These are phyloP conservation scores for Saturnispora gosingensis DNA, from an alignment of 805 yeast genomes.

Conservation along the genomic window DNA sequence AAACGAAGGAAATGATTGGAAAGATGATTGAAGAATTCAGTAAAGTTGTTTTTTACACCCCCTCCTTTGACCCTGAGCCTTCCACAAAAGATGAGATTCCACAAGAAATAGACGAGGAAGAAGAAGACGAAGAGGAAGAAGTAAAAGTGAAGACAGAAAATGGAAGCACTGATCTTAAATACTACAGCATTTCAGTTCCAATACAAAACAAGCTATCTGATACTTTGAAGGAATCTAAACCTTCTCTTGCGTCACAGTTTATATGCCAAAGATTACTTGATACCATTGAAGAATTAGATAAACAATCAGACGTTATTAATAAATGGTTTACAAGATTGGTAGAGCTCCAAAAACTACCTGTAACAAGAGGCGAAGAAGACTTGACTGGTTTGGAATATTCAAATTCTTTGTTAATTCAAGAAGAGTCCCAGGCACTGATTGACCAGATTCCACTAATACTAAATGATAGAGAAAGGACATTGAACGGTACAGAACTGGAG, in stretches of 20 bases:
- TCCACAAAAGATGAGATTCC: background rate
- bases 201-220: background rate
- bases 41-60: constrained; percentile 5
- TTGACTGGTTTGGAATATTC: constrained; percentile 70
- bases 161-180: background rate
- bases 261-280: constrained; percentile 22
- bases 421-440: constrained; percentile 49
- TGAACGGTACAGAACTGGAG: constrained; percentile 24
- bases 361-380: constrained; percentile 24
- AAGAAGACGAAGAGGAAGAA: constrained; percentile 2
- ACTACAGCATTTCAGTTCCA: constrained; percentile 8
- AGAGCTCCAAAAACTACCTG: constrained; percentile 37
- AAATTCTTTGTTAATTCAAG: constrained; percentile 66
- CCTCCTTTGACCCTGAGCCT: background rate
- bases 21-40: constrained; percentile 19
- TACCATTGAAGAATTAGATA: constrained; percentile 33
- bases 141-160: background rate
- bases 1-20: constrained; percentile 24
- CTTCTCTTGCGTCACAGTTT: constrained; percentile 15
- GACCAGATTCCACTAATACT: constrained; percentile 42
- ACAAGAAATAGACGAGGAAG: constrained; percentile 1
- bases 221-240: constrained; percentile 6
- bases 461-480: constrained; percentile 33
- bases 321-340: constrained; percentile 39
- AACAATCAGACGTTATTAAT: constrained; percentile 43